Percentiles rank a stretch among this genome's conserved stretches.
These are phyloP conservation scores for Phaffia rhodozyma DNA, from an alignment of 1,284 basidiomycete genomes.

Conservation along the genomic window DNA sequence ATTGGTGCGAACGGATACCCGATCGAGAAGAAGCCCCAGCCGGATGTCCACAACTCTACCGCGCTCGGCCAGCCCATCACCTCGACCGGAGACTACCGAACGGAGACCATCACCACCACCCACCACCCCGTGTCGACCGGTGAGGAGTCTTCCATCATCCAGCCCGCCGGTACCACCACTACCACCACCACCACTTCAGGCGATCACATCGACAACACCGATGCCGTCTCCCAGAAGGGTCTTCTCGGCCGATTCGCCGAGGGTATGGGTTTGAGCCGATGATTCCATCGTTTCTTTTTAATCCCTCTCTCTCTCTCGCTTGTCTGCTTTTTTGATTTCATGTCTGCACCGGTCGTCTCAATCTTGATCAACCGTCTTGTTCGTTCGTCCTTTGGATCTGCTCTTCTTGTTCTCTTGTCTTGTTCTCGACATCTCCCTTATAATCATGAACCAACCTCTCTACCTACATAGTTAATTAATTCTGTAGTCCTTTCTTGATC, in stretches of 20 bases:
- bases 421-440: neutral
- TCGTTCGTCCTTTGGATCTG: too few species aligned
- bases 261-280: neutral
- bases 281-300: neutral
- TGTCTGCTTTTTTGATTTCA: conserved; percentile 3
- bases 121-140: neutral
- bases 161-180: neutral
- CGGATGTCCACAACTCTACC: neutral
- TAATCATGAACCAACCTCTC: neutral
- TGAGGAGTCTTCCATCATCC: neutral
- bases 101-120: conserved; percentile 6
- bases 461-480: neutral
- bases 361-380: neutral
- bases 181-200: neutral
- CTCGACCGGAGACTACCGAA: neutral
- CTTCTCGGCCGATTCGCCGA: conserved; percentile 7
- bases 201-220: conserved; percentile 2
- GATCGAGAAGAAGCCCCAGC: conserved; percentile 12
- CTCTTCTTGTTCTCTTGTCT: neutral
- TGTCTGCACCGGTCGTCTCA: conserved; percentile 8
- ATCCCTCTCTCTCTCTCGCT: neutral
- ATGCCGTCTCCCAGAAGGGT: conserved; percentile 7
- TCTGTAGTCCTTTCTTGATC: neutral
- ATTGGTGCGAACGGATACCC: conserved; percentile 57
- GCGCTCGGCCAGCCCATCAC: conserved; percentile 1